Conservation (phyloP, 73 alveolate genomes). For the Paramecium tetraurelia region DNA sequence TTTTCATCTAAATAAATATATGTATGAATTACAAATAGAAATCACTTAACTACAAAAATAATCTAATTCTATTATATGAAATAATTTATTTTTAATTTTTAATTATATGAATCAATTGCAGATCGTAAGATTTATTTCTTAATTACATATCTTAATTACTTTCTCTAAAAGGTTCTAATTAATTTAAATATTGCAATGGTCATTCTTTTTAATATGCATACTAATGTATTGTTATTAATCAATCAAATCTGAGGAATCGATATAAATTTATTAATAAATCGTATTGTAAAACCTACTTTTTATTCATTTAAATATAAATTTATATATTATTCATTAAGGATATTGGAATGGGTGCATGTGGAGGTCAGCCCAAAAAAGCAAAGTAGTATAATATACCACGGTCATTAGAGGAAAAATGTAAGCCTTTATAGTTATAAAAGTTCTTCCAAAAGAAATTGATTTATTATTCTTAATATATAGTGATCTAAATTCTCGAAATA, state of each 20-base stretch:
- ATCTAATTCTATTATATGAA: too few species aligned
- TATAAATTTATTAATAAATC: background rate
- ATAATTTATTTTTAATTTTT: too few species aligned
- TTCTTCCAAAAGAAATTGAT: conserved; percentile 10
- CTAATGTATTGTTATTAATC: background rate
- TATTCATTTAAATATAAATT: background rate
- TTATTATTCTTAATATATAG: background rate
- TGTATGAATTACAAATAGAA: too few species aligned
- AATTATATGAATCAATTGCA: too few species aligned
- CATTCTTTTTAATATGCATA: background rate
- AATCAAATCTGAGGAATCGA: background rate
- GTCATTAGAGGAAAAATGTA: background rate
- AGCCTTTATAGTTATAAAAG: background rate
- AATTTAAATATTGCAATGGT: too few species aligned
- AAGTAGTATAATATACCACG: background rate
- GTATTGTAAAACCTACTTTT: background rate
- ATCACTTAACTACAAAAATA: too few species aligned
- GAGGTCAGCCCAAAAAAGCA: background rate
- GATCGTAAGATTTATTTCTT: too few species aligned
- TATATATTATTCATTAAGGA: background rate
- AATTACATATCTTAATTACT: background rate
- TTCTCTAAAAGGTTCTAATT: too few species aligned
- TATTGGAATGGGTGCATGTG: conserved; percentile 14
- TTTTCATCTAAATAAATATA: background rate
- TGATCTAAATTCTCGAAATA: background rate